Evolutionary conservation across 352 stramenopile genomes (phyloP), one percentile per base, ranked within the genome.

Genomic region (Pythium aristosporum): DNA sequence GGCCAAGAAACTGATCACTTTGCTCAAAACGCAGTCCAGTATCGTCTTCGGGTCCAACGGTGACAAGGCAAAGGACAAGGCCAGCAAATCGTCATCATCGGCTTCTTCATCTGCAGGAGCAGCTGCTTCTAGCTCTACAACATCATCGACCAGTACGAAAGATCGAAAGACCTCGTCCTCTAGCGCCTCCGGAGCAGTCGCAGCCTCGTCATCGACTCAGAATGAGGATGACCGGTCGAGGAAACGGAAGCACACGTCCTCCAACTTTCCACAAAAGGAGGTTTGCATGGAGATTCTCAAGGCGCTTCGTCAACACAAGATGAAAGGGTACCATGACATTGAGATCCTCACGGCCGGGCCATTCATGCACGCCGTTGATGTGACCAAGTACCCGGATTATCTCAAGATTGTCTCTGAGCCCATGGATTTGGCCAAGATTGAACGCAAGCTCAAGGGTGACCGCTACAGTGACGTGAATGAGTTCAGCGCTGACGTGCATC

Each of bases 401-500:
- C 63, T 91, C 16, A 78, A 76, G 37, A 85, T 95, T 47, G 75
- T 95, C 25, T 75, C 78, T 6, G 87, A 95, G 64, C 86, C 86
- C 1, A 95, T 93, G 86, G 84, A 95, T 73, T 93, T 95, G 54
- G 78, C 83, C 1, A 95, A 92, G 66, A 95, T 95, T 47, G 86
- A 95, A 63, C 79, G 80, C 15, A 95, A 95, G 51, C 68, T 95
- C n/a, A 93, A 92, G 62, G 82, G 77, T 15, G 84, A 93, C 66
- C 83, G 87, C 0, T 95, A 95, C 51, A 69, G 67, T 34, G 88
- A 82, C 32, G 67, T 89, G 32, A 84, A 87, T 46, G 85, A 92
- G 54, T 95, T 95, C 61, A 88, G 81, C 48, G 87, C 87, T 10
- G 87, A 95, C 50, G 83, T 95, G 8, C 85, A 94, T 50, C 69